Conservation (phyloP, 1,284 basidiomycete genomes). For the Puccinia novopanici region DNA sequence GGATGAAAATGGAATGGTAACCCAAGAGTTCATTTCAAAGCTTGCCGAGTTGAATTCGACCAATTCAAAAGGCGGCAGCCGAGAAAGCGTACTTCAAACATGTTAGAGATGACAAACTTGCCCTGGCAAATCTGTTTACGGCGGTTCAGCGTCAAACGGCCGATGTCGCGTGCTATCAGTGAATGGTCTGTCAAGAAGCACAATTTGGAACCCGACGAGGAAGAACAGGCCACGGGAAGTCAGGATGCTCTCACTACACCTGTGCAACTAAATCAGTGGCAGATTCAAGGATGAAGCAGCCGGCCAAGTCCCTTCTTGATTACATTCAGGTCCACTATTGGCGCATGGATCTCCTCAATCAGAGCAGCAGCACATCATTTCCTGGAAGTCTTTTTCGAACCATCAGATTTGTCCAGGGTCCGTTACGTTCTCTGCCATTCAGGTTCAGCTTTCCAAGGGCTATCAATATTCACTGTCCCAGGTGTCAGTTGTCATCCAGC, state of each 20-base stretch:
- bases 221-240: constrained; percentile 8
- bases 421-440: no score
- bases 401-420: no score
- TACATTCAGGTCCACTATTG: no score
- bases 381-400: no score
- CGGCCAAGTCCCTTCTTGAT: no score
- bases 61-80: constrained; percentile 83
- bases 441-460: no score
- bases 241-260: constrained; percentile 21
- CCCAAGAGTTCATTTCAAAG: constrained; percentile 81
- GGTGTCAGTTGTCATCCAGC: no score
- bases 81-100: constrained; percentile 87
- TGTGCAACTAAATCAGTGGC: constrained; percentile 41
- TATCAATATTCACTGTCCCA: no score
- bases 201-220: constrained; percentile 8
- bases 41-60: constrained; percentile 74
- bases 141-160: not conserved
- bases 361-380: no score
- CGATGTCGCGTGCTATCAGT: constrained; percentile 39
- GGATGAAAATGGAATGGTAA: constrained; percentile 84
- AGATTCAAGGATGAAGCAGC: no score
- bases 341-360: no score
- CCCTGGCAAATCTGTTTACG: constrained; percentile 22
- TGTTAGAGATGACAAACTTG: constrained; percentile 77
- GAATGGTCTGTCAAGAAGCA: constrained; percentile 10